Evolutionary conservation across 345 rosid genomes (phyloP), one percentile per base, ranked within the genome.

Genomic region (Camelina sativa): DNA sequence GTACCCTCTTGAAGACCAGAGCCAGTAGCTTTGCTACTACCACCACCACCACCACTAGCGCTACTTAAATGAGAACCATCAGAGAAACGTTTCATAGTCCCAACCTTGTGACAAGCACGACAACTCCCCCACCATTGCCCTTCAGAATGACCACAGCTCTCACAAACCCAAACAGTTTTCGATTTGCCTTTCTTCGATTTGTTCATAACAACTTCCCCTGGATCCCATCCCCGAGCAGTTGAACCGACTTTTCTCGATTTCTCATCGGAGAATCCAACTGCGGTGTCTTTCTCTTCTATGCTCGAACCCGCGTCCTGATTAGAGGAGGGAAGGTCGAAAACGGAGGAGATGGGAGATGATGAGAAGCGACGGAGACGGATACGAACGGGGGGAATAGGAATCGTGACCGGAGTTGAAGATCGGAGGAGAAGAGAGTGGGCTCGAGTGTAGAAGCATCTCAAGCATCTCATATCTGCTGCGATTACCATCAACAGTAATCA

Each of bases 81-180:
- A 0, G 62, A 43, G 62, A 89, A 87, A 70, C 78, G 81, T 76
- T 82, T 82, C 86, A 94, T 62, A 7, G 97, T 83, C 69, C 93
- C 97, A 1, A 77, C 85, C 23, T 28, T 44, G 2, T 73, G 43
- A 34, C 98, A 91, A 10, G 76, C 15, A 32, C 88, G 86, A 69
- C 98, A 94, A 58, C 68, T 64, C 1, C 97, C 98, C 98, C 98
- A 90, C 98, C 98, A 94, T 77, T 94, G 96, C 8, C 90, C 96
- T 0, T 87, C 89, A 7, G 86, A 37, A 48, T 80, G 50, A n/a
- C 97, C 98, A 60, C 98, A 94, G 47, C 63, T 58, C n/a, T 79
- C 76, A 65, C 96, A 94, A 50, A 94, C 98, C 88, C 89, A 94
- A 43, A 43, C 65, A 20, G 43, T 60, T 63, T 73, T 86, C 50